Evolutionary conservation across 257 asterid genomes (phyloP).

Genomic region (Apocynum venetum): DNA sequence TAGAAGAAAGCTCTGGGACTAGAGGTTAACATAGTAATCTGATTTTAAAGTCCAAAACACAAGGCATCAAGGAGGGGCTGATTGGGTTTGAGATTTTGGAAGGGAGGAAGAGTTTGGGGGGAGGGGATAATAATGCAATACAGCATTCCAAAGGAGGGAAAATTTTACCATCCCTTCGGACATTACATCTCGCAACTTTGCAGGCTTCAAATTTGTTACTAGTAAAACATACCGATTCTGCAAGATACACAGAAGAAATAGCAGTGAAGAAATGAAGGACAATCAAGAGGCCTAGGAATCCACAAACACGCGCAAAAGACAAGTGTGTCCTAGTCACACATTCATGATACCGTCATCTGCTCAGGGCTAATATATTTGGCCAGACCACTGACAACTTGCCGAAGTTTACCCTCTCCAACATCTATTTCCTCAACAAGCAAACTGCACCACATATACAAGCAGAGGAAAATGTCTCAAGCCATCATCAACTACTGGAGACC

Average conservation of each 20-base stretch:
- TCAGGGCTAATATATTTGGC: constrained; percentile 89
- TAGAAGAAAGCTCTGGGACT: neutral
- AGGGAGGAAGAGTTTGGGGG: neutral
- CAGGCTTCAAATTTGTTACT: constrained; percentile 90
- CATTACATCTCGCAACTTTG: constrained; percentile 85
- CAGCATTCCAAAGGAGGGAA: constrained; percentile 10
- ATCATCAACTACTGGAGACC: neutral
- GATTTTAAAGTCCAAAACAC: neutral
- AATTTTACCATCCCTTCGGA: constrained; percentile 91
- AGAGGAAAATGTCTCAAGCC: constrained; percentile 12
- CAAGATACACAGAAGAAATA: constrained; percentile 18
- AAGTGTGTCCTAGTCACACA: neutral
- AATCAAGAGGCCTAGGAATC: constrained; percentile 12
- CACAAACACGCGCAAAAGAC: neutral
- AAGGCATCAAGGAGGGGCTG: neutral
- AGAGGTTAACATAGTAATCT: neutral
- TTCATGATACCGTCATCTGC: constrained; percentile 59
- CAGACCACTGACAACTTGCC: constrained; percentile 97
- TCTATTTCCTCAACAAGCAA: constrained; percentile 98
- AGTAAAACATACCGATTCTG: constrained; percentile 87
- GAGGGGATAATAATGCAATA: neutral
- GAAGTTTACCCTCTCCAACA: constrained; percentile 78
- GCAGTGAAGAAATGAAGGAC: constrained; percentile 17
- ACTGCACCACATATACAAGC: constrained; percentile 38
- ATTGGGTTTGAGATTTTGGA: neutral